Conservation (phyloP, 768 basidiomycete genomes). For the Boletus sensibilis region DNA sequence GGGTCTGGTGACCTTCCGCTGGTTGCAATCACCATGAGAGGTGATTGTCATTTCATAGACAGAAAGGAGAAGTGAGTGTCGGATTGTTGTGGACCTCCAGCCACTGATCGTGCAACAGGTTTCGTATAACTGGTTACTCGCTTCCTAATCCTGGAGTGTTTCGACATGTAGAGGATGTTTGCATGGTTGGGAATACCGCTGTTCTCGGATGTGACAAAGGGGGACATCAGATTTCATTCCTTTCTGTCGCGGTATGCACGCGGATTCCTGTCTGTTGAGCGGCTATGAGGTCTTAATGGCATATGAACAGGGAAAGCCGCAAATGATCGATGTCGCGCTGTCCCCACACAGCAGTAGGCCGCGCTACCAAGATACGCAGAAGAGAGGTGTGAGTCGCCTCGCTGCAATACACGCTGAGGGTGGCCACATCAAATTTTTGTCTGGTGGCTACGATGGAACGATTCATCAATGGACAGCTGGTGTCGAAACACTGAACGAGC, state of each 20-base stretch:
- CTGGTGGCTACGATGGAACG: conserved; percentile 48
- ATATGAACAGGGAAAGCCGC: conserved; percentile 31
- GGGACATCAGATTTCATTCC: conserved; percentile 42
- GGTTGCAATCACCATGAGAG: conserved; percentile 46
- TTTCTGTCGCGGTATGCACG: conserved; percentile 35
- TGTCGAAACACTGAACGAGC: conserved; percentile 18
- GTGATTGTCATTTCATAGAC: conserved; percentile 45
- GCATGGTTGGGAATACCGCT: conserved; percentile 40
- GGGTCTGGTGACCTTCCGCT: conserved; percentile 33
- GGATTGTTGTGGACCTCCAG: not conserved
- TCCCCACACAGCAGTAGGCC: conserved; percentile 33
- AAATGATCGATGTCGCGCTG: conserved; percentile 31
- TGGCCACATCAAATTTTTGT: conserved; percentile 41
- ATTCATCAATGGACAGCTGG: conserved; percentile 41
- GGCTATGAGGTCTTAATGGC: conserved; percentile 23
- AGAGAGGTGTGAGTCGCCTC: conserved; percentile 43
- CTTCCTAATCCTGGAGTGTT: conserved; percentile 37
- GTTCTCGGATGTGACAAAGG: conserved; percentile 46
- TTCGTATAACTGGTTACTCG: conserved; percentile 38
- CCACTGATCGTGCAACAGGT: conserved; percentile 27
- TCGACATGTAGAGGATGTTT: conserved; percentile 48
- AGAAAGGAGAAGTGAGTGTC: conserved; percentile 30
- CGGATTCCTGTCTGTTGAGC: conserved; percentile 26
- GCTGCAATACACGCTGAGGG: conserved; percentile 34
- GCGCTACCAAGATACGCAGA: conserved; percentile 23